Evolutionary conservation across 208 protist genomes (phyloP).

Genomic region (Trypanosomatidae sp.): DNA sequence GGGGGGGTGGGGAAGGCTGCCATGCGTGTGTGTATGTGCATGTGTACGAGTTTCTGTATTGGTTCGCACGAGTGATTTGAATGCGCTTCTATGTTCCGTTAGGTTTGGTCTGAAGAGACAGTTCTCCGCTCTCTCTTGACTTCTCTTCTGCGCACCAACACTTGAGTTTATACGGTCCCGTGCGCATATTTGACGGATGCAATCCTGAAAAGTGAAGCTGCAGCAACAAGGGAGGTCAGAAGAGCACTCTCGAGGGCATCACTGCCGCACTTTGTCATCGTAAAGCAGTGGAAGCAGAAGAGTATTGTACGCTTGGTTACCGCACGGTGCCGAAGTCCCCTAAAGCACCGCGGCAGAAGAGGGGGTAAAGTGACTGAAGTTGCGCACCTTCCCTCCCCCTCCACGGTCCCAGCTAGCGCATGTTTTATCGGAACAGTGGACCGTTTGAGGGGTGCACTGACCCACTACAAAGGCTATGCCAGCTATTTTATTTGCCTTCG

Average conservation of each 20-base stretch:
- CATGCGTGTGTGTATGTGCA: background rate
- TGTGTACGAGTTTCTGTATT: background rate
- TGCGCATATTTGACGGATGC: background rate
- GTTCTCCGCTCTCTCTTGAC: background rate
- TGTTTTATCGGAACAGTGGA: background rate
- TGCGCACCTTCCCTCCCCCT: background rate
- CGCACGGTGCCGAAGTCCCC: background rate
- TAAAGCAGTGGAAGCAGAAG: background rate
- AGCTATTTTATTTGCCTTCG: background rate
- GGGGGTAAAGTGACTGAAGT: background rate
- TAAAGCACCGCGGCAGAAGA: background rate
- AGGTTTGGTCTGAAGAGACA: background rate
- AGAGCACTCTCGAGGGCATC: background rate
- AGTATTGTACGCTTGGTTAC: background rate
- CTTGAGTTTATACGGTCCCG: background rate
- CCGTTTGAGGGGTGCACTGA: background rate
- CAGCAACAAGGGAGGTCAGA: background rate
- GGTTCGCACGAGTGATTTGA: background rate
- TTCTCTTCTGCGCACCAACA: background rate
- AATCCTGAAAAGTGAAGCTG: background rate
- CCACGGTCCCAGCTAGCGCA: background rate
- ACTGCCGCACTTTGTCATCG: background rate
- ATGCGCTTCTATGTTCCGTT: background rate
- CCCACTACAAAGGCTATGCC: background rate
- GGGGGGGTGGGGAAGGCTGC: background rate